Evolutionary conservation across 345 rosid species (phyloP), one percentile per base, ranked within the genome.

Genomic region (Triadica sebifera): DNA sequence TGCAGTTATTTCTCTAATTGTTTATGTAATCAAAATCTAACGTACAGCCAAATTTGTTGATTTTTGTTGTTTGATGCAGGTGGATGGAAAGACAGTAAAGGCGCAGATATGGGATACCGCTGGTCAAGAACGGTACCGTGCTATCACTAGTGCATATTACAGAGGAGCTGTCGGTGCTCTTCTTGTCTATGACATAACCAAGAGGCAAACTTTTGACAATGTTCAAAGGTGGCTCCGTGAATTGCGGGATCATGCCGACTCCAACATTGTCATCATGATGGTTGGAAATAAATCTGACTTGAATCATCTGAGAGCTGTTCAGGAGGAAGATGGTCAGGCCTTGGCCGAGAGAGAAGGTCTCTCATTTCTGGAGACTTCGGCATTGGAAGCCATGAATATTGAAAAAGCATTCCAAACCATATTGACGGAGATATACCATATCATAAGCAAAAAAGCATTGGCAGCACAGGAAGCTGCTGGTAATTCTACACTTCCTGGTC

Each of bases 151-250:
- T 69, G 81, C 81, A 60, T 78, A 78, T 56, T 78, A 78, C 19
- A 73, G 81, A 68, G 81, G 81, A 2, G 81, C 81, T 16, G 81
- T 78, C 62, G 81, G 81, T 73, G 81, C 81, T 43, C 81, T 78
- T 56, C 78, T 74, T 52, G 81, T 78, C 10, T 78, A 78, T 62
- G 81, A 78, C 65, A 78, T 78, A 67, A 78, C 81, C 65, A 78
- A 78, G 74, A 73, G 81, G 77, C 78, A 73, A 62, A 78, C 78
- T 13, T 78, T 78, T 62, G 81, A 78, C 41, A 78, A 78, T 62
- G 81, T 74, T 11, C 77, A 50, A 29, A 73, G 81, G 81, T 78
- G 77, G 81, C 77, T 78, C 1, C 77, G 81, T 46, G 81, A 78
- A 37, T 46, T 78, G 74, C 74, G 81, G 73, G 77, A 78, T 49